These are phyloP conservation scores for Starmera dryadoides DNA, from an alignment of 805 yeast species.

Conservation along the genomic window DNA sequence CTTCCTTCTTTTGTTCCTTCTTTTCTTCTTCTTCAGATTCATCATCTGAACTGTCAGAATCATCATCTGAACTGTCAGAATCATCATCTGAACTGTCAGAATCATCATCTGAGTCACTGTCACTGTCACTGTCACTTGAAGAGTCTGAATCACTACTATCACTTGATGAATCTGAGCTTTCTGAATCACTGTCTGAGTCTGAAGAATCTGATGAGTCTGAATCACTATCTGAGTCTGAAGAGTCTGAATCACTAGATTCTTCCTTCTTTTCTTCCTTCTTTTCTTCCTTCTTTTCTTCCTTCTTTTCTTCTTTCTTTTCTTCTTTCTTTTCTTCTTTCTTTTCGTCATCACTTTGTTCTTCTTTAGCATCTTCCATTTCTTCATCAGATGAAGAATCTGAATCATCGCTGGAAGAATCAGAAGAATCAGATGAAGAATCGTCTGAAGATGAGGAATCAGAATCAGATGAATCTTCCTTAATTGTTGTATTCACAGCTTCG, in stretches of 20 bases:
- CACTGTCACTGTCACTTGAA: constrained; percentile 1
- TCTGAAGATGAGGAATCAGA: constrained; percentile 1
- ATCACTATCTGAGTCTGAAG: not conserved
- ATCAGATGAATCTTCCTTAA: too few relatives aligned
- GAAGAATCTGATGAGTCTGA: not conserved
- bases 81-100: constrained; percentile 9
- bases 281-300: not conserved
- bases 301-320: not conserved
- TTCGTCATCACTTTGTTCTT: not conserved
- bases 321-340: not conserved
- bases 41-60: constrained; percentile 23
- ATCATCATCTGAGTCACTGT: constrained; percentile 26
- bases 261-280: not conserved
- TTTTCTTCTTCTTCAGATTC: not conserved
- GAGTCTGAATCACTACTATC: too few relatives aligned
- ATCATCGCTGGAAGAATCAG: constrained; percentile 1
- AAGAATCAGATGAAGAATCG: constrained; percentile 1
- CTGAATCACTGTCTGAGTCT: too few relatives aligned
- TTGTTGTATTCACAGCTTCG: not conserved
- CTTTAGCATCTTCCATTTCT: not conserved
- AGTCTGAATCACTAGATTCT: not conserved
- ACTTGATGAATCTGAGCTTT: too few relatives aligned
- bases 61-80: not conserved
- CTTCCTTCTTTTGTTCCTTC: constrained; percentile 1
- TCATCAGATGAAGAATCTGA: not conserved